Conservation (phyloP, 805 yeast species). For the Sugiyamaella mastotermitis region DNA sequence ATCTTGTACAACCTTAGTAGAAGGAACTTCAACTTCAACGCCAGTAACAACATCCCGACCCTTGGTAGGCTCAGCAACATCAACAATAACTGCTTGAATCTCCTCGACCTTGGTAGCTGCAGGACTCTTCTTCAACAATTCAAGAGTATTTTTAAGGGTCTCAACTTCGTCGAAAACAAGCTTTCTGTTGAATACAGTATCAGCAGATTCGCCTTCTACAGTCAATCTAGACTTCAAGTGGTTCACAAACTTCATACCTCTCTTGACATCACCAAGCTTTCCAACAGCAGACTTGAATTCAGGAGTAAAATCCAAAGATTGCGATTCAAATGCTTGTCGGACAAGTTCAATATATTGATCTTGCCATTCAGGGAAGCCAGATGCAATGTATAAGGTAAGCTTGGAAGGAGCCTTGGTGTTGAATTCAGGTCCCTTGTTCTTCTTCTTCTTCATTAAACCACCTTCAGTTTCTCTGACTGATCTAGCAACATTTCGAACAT, state of each 20-base stretch:
- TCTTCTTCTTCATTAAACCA: conserved; percentile 79
- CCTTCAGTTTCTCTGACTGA: conserved; percentile 92
- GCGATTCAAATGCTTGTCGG: conserved; percentile 35
- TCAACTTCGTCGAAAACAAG: conserved; percentile 72
- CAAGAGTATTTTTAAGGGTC: conserved; percentile 50
- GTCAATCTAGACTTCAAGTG: conserved; percentile 74
- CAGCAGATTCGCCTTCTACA: conserved; percentile 42
- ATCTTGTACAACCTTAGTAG: conserved; percentile 61
- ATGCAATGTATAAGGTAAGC: conserved; percentile 66
- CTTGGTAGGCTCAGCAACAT: conserved; percentile 47
- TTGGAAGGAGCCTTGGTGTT: conserved; percentile 70
- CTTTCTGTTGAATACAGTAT: conserved; percentile 82
- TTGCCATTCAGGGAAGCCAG: conserved; percentile 89
- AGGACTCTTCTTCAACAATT: conserved; percentile 58
- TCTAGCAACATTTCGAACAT: conserved; percentile 73
- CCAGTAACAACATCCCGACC: conserved; percentile 69
- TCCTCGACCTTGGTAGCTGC: conserved; percentile 50
- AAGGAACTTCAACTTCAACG: conserved; percentile 57
- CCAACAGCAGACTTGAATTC: conserved; percentile 35
- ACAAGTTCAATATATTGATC: conserved; percentile 75
- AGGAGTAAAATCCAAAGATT: conserved; percentile 29
- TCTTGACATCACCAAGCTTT: conserved; percentile 70
- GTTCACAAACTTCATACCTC: conserved; percentile 96
- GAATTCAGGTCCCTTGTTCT: conserved; percentile 68
- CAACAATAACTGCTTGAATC: conserved; percentile 55